These are phyloP conservation scores for Backusella tuberculispora DNA, from an alignment of 192 early-diverging fungal genomes.

Conservation along the genomic window DNA sequence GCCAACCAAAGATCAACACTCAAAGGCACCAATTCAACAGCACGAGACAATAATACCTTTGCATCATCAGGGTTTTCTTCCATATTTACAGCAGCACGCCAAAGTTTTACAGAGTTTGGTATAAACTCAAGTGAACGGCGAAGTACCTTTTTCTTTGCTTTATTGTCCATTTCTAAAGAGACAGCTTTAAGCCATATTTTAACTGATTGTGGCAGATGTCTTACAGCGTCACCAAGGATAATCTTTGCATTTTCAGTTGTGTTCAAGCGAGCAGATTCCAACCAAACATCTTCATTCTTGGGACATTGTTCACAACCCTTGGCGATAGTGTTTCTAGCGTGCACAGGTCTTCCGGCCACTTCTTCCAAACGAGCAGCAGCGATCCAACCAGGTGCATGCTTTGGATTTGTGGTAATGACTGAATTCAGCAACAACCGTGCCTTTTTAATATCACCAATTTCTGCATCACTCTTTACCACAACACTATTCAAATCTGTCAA, in stretches of 20 bases:
- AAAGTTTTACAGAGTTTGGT: constrained; percentile 88
- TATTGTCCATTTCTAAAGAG: constrained; percentile 79
- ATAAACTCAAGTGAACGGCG: constrained; percentile 92
- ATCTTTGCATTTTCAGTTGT: constrained; percentile 82
- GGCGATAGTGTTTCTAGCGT: constrained; percentile 85
- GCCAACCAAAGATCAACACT: constrained; percentile 96
- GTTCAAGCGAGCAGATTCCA: constrained; percentile 93
- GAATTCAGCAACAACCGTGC: constrained; percentile 88
- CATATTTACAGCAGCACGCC: constrained; percentile 90
- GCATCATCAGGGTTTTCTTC: constrained; percentile 95
- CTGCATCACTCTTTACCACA: constrained; percentile 77
- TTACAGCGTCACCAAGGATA: constrained; percentile 89
- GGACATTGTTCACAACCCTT: constrained; percentile 96
- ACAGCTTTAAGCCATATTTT: constrained; percentile 92
- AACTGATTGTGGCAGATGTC: constrained; percentile 89
- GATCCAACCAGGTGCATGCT: constrained; percentile 98
- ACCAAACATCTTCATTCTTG: constrained; percentile 94
- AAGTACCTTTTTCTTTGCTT: constrained; percentile 80
- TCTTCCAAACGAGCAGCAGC: constrained; percentile 97
- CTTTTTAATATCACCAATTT: constrained; percentile 88
- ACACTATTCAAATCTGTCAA: constrained; percentile 90
- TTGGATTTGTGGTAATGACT: constrained; percentile 92
- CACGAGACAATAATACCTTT: constrained; percentile 85
- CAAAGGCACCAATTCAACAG: constrained; percentile 91
- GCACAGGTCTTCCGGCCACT: constrained; percentile 77